A percentile compares a stretch with the other conserved stretches of the same genome.
These are phyloP conservation scores for Cladosporium colombiae DNA, from an alignment of 2,329 filamentous ascomycete genomes.

Conservation along the genomic window DNA sequence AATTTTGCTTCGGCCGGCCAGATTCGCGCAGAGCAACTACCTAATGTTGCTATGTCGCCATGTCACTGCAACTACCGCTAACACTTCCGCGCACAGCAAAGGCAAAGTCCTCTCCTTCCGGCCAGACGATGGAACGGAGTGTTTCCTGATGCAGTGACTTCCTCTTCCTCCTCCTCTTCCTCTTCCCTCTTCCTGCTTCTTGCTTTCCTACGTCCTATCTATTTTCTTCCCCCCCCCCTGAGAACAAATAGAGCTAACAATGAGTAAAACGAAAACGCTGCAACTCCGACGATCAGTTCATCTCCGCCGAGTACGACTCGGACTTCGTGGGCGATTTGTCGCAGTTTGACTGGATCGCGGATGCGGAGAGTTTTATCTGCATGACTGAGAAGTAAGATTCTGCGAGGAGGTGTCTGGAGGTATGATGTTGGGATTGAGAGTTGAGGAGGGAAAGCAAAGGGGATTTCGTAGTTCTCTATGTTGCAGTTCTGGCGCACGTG, in stretches of 20 bases:
- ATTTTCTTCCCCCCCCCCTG: background rate
- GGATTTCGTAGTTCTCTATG: background rate
- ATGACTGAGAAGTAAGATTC: background rate
- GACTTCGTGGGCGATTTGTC: slow-evolving; percentile 26
- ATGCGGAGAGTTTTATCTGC: slow-evolving; percentile 32
- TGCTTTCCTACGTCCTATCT: background rate
- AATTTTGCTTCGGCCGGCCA: no score
- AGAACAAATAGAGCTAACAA: no score
- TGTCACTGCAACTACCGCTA: no score
- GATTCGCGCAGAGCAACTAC: no score
- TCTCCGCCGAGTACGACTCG: background rate
- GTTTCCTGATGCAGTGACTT: slow-evolving; percentile 35
- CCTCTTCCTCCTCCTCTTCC: background rate
- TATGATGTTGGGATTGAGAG: background rate
- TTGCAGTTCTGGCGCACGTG: background rate
- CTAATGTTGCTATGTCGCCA: no score
- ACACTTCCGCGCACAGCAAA: slow-evolving; percentile 20
- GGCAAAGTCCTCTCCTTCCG: slow-evolving; percentile 28
- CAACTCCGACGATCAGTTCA: slow-evolving; percentile 11
- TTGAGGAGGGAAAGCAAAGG: background rate
- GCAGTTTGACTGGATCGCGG: slow-evolving; percentile 26
- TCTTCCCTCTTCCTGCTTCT: background rate
- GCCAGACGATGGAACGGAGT: slow-evolving; percentile 30
- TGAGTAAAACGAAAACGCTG: slow-evolving; percentile 1
- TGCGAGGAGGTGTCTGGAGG: no score